Percentiles rank a stretch among this genome's conserved stretches.
phyloP scores from a whole-genome alignment of 2,329 filamentous ascomycete species.

The Verticillium nonalfalfae region DNA sequence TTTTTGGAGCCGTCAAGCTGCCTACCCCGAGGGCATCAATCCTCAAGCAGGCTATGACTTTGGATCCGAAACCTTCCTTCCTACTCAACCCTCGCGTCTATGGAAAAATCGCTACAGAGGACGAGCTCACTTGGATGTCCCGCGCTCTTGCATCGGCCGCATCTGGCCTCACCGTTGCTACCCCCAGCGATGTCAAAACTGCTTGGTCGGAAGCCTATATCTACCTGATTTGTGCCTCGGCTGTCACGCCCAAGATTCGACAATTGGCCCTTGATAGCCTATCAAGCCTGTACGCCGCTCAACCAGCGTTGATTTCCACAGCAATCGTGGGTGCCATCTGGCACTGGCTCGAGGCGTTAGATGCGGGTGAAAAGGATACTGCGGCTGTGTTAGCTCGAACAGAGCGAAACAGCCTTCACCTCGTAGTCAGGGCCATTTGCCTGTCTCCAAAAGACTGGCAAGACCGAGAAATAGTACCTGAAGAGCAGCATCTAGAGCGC shows the following conservation, averaged over 20 bases:
- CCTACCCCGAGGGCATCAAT: constrained; percentile 44
- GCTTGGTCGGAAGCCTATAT: constrained; percentile 83
- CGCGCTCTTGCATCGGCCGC: constrained; percentile 62
- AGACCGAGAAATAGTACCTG: constrained; percentile 32
- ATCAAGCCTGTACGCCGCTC: constrained; percentile 55
- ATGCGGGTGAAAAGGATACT: constrained; percentile 70
- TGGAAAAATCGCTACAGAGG: constrained; percentile 65
- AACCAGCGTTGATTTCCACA: constrained; percentile 52
- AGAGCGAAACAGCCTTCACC: constrained; percentile 56
- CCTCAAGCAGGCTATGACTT: constrained; percentile 56
- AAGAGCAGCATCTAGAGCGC: constrained; percentile 46
- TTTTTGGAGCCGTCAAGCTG: constrained; percentile 30
- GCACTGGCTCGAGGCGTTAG: constrained; percentile 67
- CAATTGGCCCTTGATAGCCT: constrained; percentile 57
- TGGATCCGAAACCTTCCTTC: constrained; percentile 81
- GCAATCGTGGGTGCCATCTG: constrained; percentile 69
- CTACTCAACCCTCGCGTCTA: constrained; percentile 80
- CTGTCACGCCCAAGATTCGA: constrained; percentile 54
- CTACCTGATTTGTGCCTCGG: constrained; percentile 64
- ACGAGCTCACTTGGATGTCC: constrained; percentile 74
- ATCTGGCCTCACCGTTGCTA: constrained; percentile 42
- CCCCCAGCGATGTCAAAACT: constrained; percentile 42
- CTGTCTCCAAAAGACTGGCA: constrained; percentile 44
- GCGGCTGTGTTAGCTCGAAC: constrained; percentile 60
- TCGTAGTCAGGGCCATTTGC: constrained; percentile 58